Conservation (phyloP, 23 red algal genomes). For the Gracilaria caudata region DNA sequence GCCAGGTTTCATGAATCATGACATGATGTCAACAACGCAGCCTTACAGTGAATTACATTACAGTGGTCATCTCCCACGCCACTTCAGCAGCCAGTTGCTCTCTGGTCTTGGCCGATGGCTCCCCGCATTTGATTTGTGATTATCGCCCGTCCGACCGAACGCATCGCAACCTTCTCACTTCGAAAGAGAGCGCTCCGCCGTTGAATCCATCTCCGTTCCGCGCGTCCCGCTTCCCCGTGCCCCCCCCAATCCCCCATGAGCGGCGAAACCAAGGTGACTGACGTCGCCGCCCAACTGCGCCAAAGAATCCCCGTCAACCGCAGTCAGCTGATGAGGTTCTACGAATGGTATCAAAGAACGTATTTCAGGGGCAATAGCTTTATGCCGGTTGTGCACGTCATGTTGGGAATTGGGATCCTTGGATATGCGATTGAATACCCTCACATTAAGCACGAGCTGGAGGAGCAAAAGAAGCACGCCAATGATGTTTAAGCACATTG, state of each 20-base stretch:
- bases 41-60: conserved; percentile 20
- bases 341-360: conserved; percentile 76
- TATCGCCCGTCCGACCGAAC: background rate
- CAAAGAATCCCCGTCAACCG: conserved; percentile 58
- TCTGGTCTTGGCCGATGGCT: background rate
- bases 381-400: conserved; percentile 77
- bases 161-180: background rate
- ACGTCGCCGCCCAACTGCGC: conserved; percentile 48
- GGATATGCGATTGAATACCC: conserved; percentile 88
- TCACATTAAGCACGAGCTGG: conserved; percentile 84
- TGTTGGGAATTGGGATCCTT: conserved; percentile 70
- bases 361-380: conserved; percentile 70
- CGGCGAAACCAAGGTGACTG: conserved; percentile 69
- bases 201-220: background rate
- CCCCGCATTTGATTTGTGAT: background rate
- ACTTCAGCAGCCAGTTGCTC: background rate
- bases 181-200: background rate
- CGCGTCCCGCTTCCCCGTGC: background rate
- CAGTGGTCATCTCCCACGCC: background rate
- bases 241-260: conserved; percentile 22
- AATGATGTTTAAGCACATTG: background rate
- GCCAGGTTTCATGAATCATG: too few species aligned
- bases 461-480: conserved; percentile 54
- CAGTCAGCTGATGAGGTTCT: conserved; percentile 48
- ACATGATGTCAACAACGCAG: too few species aligned